A percentile compares a stretch with the other conserved stretches of the same genome.
Evolutionary conservation across 305 asterid species (phyloP).

Genomic region (Euphrasia arctica): DNA sequence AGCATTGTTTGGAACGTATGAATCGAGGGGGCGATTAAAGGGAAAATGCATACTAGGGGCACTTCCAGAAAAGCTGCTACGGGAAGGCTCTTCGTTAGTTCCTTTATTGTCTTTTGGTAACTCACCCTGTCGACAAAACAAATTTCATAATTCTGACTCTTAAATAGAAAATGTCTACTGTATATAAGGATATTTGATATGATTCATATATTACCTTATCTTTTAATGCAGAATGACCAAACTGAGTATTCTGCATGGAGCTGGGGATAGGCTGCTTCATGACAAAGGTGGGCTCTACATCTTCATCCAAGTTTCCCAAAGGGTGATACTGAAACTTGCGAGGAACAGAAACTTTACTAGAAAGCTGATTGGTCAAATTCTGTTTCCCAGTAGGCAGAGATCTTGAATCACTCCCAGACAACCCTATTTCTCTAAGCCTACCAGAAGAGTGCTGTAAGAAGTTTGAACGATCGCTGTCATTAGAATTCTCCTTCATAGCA

Average conservation of each 20-base stretch:
- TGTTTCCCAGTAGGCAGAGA: slow-evolving; percentile 46
- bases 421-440: slow-evolving; percentile 42
- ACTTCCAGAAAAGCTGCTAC: slow-evolving; percentile 34
- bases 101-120: slow-evolving; percentile 39
- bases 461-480: slow-evolving; percentile 58
- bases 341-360: slow-evolving; percentile 45
- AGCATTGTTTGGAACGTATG: slow-evolving; percentile 33
- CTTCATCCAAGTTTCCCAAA: slow-evolving; percentile 66
- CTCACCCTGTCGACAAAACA: slow-evolving; percentile 45
- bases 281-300: slow-evolving; percentile 42
- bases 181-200: background rate
- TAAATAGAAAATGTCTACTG: slow-evolving; percentile 1
- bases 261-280: slow-evolving; percentile 41
- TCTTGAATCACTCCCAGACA: slow-evolving; percentile 45
- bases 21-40: slow-evolving; percentile 35
- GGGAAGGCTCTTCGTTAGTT: slow-evolving; percentile 34
- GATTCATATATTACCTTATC: slow-evolving; percentile 36
- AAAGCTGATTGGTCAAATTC: slow-evolving; percentile 44
- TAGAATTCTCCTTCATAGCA: slow-evolving; percentile 52
- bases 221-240: slow-evolving; percentile 34
- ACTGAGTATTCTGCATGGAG: slow-evolving; percentile 44
- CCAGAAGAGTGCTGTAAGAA: slow-evolving; percentile 48
- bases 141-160: slow-evolving; percentile 1
- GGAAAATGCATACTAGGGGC: slow-evolving; percentile 32
- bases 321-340: slow-evolving; percentile 73